Evolutionary conservation across 2,329 filamentous ascomycete genomes (phyloP).

Genomic region (Helotiales sp.): DNA sequence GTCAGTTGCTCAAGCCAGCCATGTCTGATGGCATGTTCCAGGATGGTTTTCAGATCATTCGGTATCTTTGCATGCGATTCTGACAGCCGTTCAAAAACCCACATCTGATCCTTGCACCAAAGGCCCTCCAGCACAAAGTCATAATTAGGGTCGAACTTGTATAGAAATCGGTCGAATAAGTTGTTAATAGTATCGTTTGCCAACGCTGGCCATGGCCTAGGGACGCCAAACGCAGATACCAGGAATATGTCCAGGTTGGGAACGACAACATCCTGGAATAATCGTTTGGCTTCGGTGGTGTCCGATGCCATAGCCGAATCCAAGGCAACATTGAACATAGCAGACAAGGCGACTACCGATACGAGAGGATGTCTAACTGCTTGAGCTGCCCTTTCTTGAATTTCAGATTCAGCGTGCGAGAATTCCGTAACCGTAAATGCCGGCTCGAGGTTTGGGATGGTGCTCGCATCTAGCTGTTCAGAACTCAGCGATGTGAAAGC

Average conservation of each 20-base stretch:
- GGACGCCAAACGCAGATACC: conserved; percentile 74
- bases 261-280: conserved; percentile 67
- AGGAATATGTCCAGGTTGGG: conserved; percentile 79
- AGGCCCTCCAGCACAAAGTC: conserved; percentile 89
- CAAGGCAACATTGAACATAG: conserved; percentile 65
- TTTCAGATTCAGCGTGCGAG: conserved; percentile 56
- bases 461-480: conserved; percentile 77
- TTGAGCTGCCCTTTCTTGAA: conserved; percentile 59
- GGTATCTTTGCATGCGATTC: conserved; percentile 72
- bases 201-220: conserved; percentile 73
- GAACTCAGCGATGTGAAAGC: conserved; percentile 78
- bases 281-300: conserved; percentile 61
- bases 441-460: conserved; percentile 77
- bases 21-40: conserved; percentile 79
- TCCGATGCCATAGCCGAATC: conserved; percentile 62
- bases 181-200: conserved; percentile 75
- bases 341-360: conserved; percentile 78
- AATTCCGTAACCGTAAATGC: conserved; percentile 72
- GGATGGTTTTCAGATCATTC: conserved; percentile 66
- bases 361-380: conserved; percentile 85
- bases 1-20: conserved; percentile 83
- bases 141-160: conserved; percentile 74
- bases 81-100: conserved; percentile 79
- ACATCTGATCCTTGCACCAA: conserved; percentile 87
- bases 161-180: conserved; percentile 80